Evolutionary conservation across 305 asterid genomes (phyloP).

Genomic region (Fraxinus platypoda): DNA sequence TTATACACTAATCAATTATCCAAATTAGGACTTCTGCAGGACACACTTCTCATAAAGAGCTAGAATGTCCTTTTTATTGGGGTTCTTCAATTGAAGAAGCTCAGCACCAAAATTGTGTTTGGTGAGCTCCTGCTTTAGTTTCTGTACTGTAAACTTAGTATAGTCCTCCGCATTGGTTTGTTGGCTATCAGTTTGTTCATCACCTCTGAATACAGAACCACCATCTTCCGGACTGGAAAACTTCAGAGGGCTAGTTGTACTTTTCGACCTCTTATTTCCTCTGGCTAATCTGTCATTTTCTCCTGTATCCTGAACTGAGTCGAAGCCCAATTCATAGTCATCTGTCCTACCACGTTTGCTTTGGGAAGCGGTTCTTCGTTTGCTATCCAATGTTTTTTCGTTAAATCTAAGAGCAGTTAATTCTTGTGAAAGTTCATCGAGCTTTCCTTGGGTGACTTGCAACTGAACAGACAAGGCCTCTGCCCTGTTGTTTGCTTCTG

Average conservation of each 20-base stretch:
- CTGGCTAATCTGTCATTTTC: slow-evolving; percentile 44
- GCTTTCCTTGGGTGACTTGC: slow-evolving; percentile 78
- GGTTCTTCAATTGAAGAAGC: slow-evolving; percentile 64
- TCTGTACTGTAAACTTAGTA: slow-evolving; percentile 58
- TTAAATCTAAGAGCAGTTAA: slow-evolving; percentile 58
- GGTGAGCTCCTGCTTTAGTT: slow-evolving; percentile 78
- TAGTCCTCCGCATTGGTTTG: slow-evolving; percentile 57
- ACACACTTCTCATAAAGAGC: slow-evolving; percentile 72
- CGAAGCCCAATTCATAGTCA: slow-evolving; percentile 70
- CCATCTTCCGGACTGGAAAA: slow-evolving; percentile 70
- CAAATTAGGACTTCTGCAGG: slow-evolving; percentile 44
- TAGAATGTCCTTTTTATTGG: slow-evolving; percentile 60
- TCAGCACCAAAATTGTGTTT: slow-evolving; percentile 71
- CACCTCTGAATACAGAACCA: slow-evolving; percentile 64
- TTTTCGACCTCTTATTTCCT: slow-evolving; percentile 74
- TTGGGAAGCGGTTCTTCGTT: slow-evolving; percentile 60
- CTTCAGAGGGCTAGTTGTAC: slow-evolving; percentile 63
- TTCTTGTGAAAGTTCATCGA: slow-evolving; percentile 74
- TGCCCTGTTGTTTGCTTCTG: slow-evolving; percentile 84
- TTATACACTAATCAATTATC: not conserved
- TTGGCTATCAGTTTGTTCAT: slow-evolving; percentile 59
- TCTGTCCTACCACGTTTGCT: slow-evolving; percentile 76
- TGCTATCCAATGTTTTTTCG: slow-evolving; percentile 62
- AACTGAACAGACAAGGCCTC: slow-evolving; percentile 82
- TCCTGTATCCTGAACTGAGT: slow-evolving; percentile 61